phyloP scores from a whole-genome alignment of 257 asterid species.

The Anisodus tanguticus region DNA sequence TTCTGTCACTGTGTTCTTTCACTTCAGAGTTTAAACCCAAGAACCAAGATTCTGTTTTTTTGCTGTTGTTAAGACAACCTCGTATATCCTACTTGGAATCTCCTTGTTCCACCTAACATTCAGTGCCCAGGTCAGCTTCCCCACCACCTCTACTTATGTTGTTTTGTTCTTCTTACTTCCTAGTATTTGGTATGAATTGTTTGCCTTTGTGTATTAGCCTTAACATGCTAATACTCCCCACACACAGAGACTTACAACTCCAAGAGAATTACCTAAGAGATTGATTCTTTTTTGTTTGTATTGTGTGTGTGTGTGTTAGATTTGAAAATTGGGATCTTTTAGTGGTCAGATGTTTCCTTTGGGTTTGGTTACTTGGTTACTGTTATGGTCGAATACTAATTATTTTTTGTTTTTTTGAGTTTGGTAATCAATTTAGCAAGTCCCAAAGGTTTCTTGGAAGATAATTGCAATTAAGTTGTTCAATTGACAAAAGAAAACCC shows the following conservation, averaged over 20 bases:
- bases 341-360: neutral
- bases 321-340: conserved; percentile 13
- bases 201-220: neutral
- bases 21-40: neutral
- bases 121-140: conserved; percentile 29
- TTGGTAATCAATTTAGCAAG: neutral
- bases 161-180: neutral
- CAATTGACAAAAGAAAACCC: conserved; percentile 15
- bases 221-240: neutral
- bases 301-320: neutral
- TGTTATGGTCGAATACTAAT: neutral
- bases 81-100: conserved; percentile 22
- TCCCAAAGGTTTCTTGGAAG: neutral
- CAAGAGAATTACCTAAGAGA: conserved; percentile 6
- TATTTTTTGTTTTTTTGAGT: neutral
- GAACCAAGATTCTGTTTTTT: neutral
- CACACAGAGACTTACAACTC: neutral
- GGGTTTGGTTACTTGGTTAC: neutral
- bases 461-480: neutral
- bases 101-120: conserved; percentile 26
- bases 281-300: neutral
- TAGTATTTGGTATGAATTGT: neutral
- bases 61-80: neutral
- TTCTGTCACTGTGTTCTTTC: neutral
- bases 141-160: neutral